These are phyloP conservation scores for Alternaria brassicae DNA, from an alignment of 2,329 filamentous ascomycete genomes.

Conservation along the genomic window DNA sequence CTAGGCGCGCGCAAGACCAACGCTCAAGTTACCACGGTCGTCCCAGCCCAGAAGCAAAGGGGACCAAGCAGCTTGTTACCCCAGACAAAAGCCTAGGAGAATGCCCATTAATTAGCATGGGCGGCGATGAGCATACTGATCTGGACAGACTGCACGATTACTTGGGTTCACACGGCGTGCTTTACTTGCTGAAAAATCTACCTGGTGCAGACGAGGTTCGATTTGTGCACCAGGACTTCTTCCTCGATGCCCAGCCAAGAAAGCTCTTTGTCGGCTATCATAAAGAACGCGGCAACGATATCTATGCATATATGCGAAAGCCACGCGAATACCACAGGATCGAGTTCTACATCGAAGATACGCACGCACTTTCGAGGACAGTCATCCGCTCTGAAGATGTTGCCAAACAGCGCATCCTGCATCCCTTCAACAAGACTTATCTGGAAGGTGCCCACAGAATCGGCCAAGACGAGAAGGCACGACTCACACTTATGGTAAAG, in stretches of 20 bases:
- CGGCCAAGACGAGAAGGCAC: slow-evolving; percentile 5
- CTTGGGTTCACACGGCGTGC: neutral
- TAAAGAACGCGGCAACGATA: slow-evolving; percentile 1
- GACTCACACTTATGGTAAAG: slow-evolving; percentile 15
- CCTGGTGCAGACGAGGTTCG: neutral
- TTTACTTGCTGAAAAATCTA: slow-evolving; percentile 15
- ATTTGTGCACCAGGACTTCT: slow-evolving; percentile 11
- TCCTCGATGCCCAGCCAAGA: slow-evolving; percentile 2
- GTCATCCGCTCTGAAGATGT: slow-evolving; percentile 1
- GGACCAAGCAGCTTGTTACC: neutral
- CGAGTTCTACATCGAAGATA: slow-evolving; percentile 4
- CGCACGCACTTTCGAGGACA: neutral
- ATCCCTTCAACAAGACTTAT: slow-evolving; percentile 20
- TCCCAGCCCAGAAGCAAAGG: neutral
- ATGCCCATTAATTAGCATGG: neutral
- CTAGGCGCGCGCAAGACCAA: slow-evolving; percentile 2
- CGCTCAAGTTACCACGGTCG: neutral
- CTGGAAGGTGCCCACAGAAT: neutral
- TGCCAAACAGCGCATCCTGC: slow-evolving; percentile 12
- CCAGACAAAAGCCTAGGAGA: neutral
- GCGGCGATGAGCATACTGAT: slow-evolving; percentile 1
- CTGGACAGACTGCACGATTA: slow-evolving; percentile 2
- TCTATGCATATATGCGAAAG: slow-evolving; percentile 16
- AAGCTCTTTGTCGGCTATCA: slow-evolving; percentile 15
- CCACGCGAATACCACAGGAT: slow-evolving; percentile 1